Evolutionary conservation across 2,329 filamentous ascomycete genomes (phyloP).

Genomic region (Beauveria medogensis): DNA sequence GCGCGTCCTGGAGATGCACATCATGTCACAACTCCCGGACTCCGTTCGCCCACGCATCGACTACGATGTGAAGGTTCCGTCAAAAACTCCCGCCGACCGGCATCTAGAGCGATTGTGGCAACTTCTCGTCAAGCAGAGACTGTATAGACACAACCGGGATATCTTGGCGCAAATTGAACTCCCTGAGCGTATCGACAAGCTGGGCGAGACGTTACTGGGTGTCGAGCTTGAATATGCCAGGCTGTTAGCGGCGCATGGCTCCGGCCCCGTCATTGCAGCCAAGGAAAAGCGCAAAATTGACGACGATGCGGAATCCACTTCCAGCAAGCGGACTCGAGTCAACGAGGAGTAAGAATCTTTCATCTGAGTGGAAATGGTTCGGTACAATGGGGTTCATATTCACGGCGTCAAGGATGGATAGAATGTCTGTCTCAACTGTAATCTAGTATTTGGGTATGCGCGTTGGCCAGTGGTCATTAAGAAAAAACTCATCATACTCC

Average conservation of each 20-base stretch:
- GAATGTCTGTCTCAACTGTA: slow-evolving; percentile 8
- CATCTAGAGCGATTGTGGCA: slow-evolving; percentile 64
- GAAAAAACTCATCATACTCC: neutral
- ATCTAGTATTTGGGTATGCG: slow-evolving; percentile 9
- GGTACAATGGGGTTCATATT: neutral
- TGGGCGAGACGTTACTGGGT: slow-evolving; percentile 59
- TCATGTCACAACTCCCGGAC: slow-evolving; percentile 51
- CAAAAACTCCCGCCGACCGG: slow-evolving; percentile 45
- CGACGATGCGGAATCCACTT: slow-evolving; percentile 18
- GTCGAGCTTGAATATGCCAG: slow-evolving; percentile 68
- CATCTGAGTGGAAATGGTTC: neutral
- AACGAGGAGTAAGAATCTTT: slow-evolving; percentile 22
- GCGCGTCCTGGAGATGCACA: slow-evolving; percentile 67
- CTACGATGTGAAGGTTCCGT: slow-evolving; percentile 33
- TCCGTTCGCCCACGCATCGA: slow-evolving; percentile 46
- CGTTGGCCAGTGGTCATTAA: neutral
- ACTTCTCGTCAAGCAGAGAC: slow-evolving; percentile 65
- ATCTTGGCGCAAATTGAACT: slow-evolving; percentile 60
- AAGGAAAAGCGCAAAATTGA: slow-evolving; percentile 41
- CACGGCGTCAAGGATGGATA: slow-evolving; percentile 11
- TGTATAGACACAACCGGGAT: slow-evolving; percentile 69
- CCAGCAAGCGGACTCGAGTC: slow-evolving; percentile 39
- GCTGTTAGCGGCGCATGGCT: slow-evolving; percentile 44
- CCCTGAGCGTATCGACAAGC: slow-evolving; percentile 60
- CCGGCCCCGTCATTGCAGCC: slow-evolving; percentile 22